Evolutionary conservation across 2,329 filamentous ascomycete species (phyloP).

Genomic region (Orbilia blumenaviensis): DNA sequence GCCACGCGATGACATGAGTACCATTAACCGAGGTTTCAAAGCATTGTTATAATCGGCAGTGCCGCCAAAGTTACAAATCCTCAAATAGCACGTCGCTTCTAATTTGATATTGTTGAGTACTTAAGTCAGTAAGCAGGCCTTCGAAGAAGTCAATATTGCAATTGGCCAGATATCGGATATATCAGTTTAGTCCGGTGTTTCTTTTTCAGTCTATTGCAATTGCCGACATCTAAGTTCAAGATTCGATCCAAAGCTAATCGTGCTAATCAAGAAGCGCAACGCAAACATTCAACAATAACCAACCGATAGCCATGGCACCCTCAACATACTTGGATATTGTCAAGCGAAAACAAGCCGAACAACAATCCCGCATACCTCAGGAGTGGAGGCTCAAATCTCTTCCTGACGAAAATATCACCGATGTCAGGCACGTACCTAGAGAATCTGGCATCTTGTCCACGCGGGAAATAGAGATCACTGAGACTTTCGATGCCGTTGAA

Average conservation of each 20-base stretch:
- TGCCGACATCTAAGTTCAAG: background rate
- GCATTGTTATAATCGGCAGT: background rate
- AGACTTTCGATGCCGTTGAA: conserved; percentile 63
- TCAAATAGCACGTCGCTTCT: background rate
- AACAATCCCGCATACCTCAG: conserved; percentile 59
- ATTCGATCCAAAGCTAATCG: background rate
- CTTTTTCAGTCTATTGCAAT: background rate
- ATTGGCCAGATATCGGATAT: too few relatives aligned
- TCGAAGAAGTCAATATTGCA: too few relatives aligned
- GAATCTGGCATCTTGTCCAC: conserved; percentile 63
- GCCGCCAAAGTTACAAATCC: conserved; percentile 5
- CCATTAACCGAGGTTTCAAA: background rate
- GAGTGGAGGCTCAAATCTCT: conserved; percentile 59
- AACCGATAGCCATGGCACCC: conserved; percentile 14
- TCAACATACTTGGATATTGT: conserved; percentile 60
- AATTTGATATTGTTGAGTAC: too few relatives aligned
- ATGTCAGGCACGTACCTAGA: conserved; percentile 60
- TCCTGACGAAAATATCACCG: conserved; percentile 56
- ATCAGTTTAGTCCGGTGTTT: background rate
- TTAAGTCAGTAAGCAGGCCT: too few relatives aligned
- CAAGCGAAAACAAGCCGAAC: conserved; percentile 58
- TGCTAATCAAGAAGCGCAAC: background rate
- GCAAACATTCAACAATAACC: background rate
- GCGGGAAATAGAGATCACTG: conserved; percentile 65
- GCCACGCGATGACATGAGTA: background rate